Base-by-base conservation (phyloP, 768 basidiomycete genomes). In the Vararia minispora region DNA sequence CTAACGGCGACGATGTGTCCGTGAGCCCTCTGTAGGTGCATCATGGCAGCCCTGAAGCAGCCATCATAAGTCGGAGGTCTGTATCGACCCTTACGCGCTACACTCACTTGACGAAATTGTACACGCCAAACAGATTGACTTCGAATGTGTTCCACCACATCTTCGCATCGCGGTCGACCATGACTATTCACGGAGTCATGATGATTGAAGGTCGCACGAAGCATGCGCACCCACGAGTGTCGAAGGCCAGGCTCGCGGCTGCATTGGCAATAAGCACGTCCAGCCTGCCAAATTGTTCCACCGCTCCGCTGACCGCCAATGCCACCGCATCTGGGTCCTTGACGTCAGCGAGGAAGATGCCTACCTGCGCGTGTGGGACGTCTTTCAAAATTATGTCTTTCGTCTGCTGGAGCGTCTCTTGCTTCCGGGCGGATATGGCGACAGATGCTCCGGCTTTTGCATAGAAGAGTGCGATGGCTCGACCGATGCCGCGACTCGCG, bases 101-200 rank as follows among this genome's bases (percentile, higher is more conserved):
- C 26, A 28, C 25, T 17, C 16, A 48, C 47, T 48, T 46, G 5
- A 46, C 48, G 8, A 53, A 32, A 22, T 48, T 50, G 42, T 45
- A 53, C 9, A 42, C 33, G 6, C 50, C 51, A 0, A 43, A 43
- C 14, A 53, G 29, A 28, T 50, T 53, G 1, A 50, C 48, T 23
- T 48, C 48, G 23, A 48, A 34, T 5, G 36, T 42, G 28, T 42
- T 48, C 50, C 45, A 46, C 47, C 48, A 55, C 21, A 46, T 44
- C 11, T 39, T 39, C 6, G 51, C 37, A 35, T 51, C 47, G 25
- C 34, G 37, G 24, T 51, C 48, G n/a, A n/a, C n/a, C n/a, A n/a
- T n/a, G n/a, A n/a, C n/a, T n/a, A 25, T 2, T 26, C 16, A n/a
- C n/a, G n/a, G n/a, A n/a, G n/a, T n/a, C n/a, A n/a, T n/a, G n/a